These are phyloP conservation scores for Ceratobasidium papillatum DNA, from an alignment of 1,284 basidiomycete species.

Conservation along the genomic window DNA sequence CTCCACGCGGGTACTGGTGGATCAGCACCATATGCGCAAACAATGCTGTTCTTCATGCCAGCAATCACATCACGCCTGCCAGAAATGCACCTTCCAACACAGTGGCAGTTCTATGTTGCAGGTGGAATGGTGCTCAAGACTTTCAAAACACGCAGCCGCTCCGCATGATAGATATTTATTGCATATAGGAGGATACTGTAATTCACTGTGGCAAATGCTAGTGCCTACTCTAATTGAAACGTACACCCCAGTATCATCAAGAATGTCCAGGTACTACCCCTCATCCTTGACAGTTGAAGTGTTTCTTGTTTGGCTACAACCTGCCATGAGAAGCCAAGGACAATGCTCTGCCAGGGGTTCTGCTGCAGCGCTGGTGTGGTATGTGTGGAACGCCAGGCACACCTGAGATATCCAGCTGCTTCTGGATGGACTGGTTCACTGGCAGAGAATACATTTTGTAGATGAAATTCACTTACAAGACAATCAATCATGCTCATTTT, in stretches of 20 bases:
- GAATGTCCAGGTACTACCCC: not conserved
- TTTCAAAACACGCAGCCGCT: no score
- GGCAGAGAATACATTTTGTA: not conserved
- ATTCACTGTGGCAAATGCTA: conserved; percentile 1
- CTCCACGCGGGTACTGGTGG: no score
- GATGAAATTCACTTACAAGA: not conserved
- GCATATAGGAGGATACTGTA: no score
- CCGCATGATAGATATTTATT: no score
- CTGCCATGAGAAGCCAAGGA: not conserved
- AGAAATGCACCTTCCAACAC: no score
- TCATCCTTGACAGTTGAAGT: not conserved
- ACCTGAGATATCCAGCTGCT: not conserved
- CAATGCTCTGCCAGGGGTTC: not conserved
- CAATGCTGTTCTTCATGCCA: no score
- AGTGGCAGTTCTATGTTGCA: no score
- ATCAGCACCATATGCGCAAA: no score
- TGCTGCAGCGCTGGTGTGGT: no score
- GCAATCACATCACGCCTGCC: no score
- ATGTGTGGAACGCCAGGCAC: conserved; percentile 3
- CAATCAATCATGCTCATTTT: not conserved
- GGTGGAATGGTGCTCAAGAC: no score
- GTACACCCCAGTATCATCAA: not conserved
- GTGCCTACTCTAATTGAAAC: not conserved
- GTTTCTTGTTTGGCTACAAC: not conserved
- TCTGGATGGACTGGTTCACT: not conserved